Evolutionary conservation across 2,329 filamentous ascomycete genomes (phyloP), one percentile per base, ranked within the genome.

Genomic region (Seiridium cupressi): DNA sequence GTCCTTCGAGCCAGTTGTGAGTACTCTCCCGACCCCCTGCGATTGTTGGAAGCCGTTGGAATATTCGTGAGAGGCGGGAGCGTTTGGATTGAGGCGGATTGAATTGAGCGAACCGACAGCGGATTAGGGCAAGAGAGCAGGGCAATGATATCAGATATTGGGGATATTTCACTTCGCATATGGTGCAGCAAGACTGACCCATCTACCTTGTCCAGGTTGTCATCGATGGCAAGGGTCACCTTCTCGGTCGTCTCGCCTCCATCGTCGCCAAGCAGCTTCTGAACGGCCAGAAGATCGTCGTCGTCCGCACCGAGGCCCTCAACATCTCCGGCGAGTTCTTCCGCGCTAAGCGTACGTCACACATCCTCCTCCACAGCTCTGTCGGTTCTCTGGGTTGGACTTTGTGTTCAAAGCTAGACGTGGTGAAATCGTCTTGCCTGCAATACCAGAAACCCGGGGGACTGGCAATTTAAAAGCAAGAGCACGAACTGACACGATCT

Each of bases 301-400:
- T 99, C 74, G 95, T 99, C 80, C 92, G 95, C 87, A 96, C 91
- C 84, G 95, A 99, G 86, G 93, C 92, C 75, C 89, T 99, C 81
- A 99, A 99, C 90, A 99, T 99, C 88, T 99, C 95, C 73, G 95
- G 95, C 85, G 95, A 98, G 87, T 99, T 99, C 92, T 99, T 99
- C 91, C 93, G 95, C 82, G 89, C 94, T 73, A 99, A 99, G 91
- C 91, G 95, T 99, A 97, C 83, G 94, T 97, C 76, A 67, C 67
- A 68, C 65, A 66, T 64, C 18, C 31, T 46, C 40, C 51, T 56
- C 55, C 59, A 38, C n/a, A 34, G 9, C 11, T 35, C 10, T 35
- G 9, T 53, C 13, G 32, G 31, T n/a, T 35, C 13, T 42, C 13
- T 42, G 38, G 38, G 7, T 13, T 7, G 7, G 38, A 8, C 38